phyloP scores from a whole-genome alignment of 768 basidiomycete genomes.

The Leccinum boreale region DNA sequence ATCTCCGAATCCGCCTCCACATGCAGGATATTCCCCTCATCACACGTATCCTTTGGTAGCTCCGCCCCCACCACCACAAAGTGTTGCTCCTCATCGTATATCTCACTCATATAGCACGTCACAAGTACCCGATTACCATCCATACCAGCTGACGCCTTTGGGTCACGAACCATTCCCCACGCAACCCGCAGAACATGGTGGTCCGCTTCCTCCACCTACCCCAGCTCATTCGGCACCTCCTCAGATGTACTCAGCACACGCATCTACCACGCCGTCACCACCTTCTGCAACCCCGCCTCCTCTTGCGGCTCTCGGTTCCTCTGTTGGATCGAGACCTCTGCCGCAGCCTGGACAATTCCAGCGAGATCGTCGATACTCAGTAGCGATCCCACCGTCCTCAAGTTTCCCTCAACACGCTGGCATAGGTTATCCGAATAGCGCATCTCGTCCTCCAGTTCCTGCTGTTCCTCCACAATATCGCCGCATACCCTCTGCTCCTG shows the following conservation, averaged over 20 bases:
- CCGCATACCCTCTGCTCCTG: constrained; percentile 25
- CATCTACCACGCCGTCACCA: constrained; percentile 23
- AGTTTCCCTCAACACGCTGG: constrained; percentile 30
- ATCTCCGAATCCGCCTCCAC: constrained; percentile 17
- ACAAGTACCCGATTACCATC: constrained; percentile 24
- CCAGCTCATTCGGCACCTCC: constrained; percentile 24
- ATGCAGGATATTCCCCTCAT: constrained; percentile 20
- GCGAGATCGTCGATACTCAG: constrained; percentile 29
- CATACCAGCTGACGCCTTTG: constrained; percentile 18
- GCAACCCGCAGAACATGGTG: constrained; percentile 24
- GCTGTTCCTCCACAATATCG: constrained; percentile 35
- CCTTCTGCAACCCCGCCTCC: constrained; percentile 17
- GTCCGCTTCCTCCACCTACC: constrained; percentile 20
- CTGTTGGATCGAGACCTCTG: constrained; percentile 27
- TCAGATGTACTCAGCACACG: constrained; percentile 20
- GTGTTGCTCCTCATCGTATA: constrained; percentile 16
- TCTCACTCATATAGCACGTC: constrained; percentile 29
- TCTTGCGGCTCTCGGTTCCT: constrained; percentile 1
- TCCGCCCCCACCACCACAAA: constrained; percentile 10
- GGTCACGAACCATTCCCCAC: constrained; percentile 26
- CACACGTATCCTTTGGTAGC: constrained; percentile 3
- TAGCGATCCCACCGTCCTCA: constrained; percentile 27
- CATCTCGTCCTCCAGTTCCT: constrained; percentile 15
- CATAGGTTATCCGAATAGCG: constrained; percentile 13
- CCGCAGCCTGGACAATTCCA: constrained; percentile 32